phyloP scores from a whole-genome alignment of 805 yeast genomes.

The Komagataella pastoris region DNA sequence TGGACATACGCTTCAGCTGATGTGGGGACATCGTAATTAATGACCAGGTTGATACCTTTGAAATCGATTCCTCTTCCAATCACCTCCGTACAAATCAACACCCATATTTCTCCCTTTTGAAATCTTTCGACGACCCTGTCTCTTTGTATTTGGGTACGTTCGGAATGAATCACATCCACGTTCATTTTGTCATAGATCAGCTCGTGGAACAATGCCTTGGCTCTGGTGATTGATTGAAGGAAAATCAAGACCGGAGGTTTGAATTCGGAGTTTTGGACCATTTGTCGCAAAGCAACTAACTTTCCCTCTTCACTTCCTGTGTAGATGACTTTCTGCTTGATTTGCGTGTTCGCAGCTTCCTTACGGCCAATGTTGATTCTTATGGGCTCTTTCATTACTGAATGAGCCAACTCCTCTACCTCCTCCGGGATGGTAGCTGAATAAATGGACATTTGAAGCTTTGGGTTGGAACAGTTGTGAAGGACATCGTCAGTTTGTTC shows the following conservation, averaged over 20 bases:
- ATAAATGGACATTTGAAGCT: conserved; percentile 63
- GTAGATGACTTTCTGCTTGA: conserved; percentile 71
- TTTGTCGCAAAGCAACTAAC: conserved; percentile 77
- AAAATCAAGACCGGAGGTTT: conserved; percentile 90
- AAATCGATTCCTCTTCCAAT: conserved; percentile 95
- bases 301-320: conserved; percentile 97
- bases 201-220: conserved; percentile 91
- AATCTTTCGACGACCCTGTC: conserved; percentile 74
- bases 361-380: conserved; percentile 86
- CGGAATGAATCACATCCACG: conserved; percentile 94
- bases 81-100: conserved; percentile 91
- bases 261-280: conserved; percentile 73
- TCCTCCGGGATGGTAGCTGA: conserved; percentile 94
- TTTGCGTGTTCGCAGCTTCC: conserved; percentile 78
- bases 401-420: conserved; percentile 77
- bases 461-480: conserved; percentile 35
- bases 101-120: conserved; percentile 89
- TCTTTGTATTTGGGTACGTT: conserved; percentile 80
- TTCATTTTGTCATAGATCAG: conserved; percentile 81
- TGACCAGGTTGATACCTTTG: conserved; percentile 87
- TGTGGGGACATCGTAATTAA: conserved; percentile 93
- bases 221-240: conserved; percentile 83
- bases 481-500: conserved; percentile 85
- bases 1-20: conserved; percentile 93
- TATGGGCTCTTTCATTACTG: conserved; percentile 76